Percentiles rank a stretch among this genome's conserved stretches.
phyloP scores from a whole-genome alignment of 1,139 yeast species.

The Blastobotrys indianensis region DNA sequence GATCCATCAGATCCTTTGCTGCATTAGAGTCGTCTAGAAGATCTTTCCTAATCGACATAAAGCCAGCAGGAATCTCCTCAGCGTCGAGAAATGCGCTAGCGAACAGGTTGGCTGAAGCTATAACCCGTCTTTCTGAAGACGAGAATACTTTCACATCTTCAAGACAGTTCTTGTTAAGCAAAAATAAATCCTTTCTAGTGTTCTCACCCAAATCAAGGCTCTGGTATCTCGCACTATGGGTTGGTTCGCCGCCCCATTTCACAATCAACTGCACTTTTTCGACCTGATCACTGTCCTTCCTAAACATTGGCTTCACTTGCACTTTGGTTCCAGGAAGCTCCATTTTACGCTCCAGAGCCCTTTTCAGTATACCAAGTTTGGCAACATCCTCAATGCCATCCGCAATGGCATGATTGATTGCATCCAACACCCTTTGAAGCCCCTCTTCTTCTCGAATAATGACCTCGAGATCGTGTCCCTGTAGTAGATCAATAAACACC shows the following conservation, averaged over 20 bases:
- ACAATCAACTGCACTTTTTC: slow-evolving; percentile 93
- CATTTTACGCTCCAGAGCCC: slow-evolving; percentile 84
- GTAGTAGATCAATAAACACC: slow-evolving; percentile 75
- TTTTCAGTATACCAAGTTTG: slow-evolving; percentile 68
- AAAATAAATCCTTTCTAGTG: slow-evolving; percentile 81
- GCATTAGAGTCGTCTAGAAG: slow-evolving; percentile 95
- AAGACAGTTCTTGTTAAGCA: slow-evolving; percentile 78
- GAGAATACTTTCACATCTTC: slow-evolving; percentile 83
- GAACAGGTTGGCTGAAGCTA: slow-evolving; percentile 86
- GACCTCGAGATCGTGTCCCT: slow-evolving; percentile 94
- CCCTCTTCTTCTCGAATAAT: slow-evolving; percentile 87
- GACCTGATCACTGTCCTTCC: slow-evolving; percentile 47
- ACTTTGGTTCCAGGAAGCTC: slow-evolving; percentile 93
- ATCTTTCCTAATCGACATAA: slow-evolving; percentile 79
- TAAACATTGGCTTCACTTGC: slow-evolving; percentile 84
- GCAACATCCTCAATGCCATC: slow-evolving; percentile 72
- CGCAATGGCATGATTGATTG: slow-evolving; percentile 76
- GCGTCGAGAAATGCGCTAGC: slow-evolving; percentile 75
- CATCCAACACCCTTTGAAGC: slow-evolving; percentile 75
- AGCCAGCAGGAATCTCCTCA: slow-evolving; percentile 70
- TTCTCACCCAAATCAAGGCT: slow-evolving; percentile 95
- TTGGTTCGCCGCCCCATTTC: slow-evolving; percentile 99
- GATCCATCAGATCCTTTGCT: slow-evolving; percentile 96
- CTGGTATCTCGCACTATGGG: slow-evolving; percentile 94
- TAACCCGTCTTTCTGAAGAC: slow-evolving; percentile 90